phyloP scores from a whole-genome alignment of 768 basidiomycete genomes.

The Pholiota molesta region DNA sequence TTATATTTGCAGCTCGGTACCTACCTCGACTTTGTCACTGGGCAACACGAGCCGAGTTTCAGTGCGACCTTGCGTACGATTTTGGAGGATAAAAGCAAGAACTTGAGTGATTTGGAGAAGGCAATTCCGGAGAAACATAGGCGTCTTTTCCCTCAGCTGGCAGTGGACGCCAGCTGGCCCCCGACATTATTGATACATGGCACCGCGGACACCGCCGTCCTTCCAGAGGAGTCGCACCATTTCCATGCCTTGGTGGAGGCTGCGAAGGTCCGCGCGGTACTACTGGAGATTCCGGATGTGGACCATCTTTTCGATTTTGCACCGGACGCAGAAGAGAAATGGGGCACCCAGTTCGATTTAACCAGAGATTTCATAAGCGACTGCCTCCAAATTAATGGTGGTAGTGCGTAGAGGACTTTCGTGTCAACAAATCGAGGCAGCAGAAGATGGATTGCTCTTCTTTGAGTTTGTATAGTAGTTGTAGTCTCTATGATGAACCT shows the following conservation, averaged over 20 bases:
- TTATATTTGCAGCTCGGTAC: constrained; percentile 65
- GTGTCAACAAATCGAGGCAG: no score
- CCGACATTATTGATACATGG: constrained; percentile 54
- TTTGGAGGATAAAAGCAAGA: constrained; percentile 11
- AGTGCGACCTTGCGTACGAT: constrained; percentile 42
- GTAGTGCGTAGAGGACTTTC: no score
- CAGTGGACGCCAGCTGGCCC: constrained; percentile 44
- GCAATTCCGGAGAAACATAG: constrained; percentile 38
- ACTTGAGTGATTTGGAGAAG: constrained; percentile 10
- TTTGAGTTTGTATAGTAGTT: no score
- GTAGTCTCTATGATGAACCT: no score
- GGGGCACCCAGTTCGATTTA: neutral
- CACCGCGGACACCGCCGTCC: constrained; percentile 48
- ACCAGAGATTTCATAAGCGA: neutral
- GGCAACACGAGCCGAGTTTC: constrained; percentile 46
- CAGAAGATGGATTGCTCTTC: no score
- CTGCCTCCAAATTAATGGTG: neutral
- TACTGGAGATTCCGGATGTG: constrained; percentile 42
- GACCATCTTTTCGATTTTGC: constrained; percentile 64
- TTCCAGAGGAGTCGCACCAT: constrained; percentile 39
- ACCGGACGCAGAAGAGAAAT: constrained; percentile 40
- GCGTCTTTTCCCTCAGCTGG: constrained; percentile 51
- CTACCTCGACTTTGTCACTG: constrained; percentile 62
- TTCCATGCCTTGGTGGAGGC: constrained; percentile 36
- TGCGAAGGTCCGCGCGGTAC: constrained; percentile 36